phyloP scores from a whole-genome alignment of 768 basidiomycete genomes.

The Leucosporidium scottii region DNA sequence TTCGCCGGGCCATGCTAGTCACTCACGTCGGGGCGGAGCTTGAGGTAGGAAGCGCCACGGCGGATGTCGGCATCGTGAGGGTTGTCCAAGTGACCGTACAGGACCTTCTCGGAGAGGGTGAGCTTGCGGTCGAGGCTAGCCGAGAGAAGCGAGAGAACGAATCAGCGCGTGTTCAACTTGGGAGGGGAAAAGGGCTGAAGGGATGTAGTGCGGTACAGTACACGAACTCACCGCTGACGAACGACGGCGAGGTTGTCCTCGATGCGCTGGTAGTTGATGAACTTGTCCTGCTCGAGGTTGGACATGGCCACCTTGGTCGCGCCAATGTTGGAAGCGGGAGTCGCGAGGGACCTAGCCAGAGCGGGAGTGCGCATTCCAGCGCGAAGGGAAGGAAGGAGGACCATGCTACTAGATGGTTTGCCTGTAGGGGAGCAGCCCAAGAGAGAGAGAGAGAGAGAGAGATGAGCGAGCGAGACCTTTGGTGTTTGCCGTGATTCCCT shows the following conservation, averaged over 20 bases:
- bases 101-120: conserved; percentile 37
- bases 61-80: conserved; percentile 82
- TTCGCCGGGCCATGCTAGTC: conserved; percentile 30
- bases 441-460: no score
- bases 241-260: conserved; percentile 92
- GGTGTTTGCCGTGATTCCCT: no score
- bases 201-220: neutral
- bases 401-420: conserved; percentile 55
- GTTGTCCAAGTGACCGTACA: conserved; percentile 94
- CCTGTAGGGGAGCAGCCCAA: no score
- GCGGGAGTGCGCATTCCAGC: conserved; percentile 14
- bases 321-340: conserved; percentile 30
- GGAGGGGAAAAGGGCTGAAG: neutral
- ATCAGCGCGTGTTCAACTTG: neutral
- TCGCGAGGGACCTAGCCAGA: conserved; percentile 30
- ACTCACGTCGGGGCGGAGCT: conserved; percentile 92
- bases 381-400: conserved; percentile 48
- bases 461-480: no score
- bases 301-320: conserved; percentile 47
- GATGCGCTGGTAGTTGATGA: conserved; percentile 60
- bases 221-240: conserved; percentile 45
- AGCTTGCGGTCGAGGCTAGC: conserved; percentile 36
- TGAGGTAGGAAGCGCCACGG: conserved; percentile 90
- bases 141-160: neutral
- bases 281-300: conserved; percentile 42